Conservation (phyloP, 176 grass and related monocot genomes). For the Oryza rufipogon region DNA sequence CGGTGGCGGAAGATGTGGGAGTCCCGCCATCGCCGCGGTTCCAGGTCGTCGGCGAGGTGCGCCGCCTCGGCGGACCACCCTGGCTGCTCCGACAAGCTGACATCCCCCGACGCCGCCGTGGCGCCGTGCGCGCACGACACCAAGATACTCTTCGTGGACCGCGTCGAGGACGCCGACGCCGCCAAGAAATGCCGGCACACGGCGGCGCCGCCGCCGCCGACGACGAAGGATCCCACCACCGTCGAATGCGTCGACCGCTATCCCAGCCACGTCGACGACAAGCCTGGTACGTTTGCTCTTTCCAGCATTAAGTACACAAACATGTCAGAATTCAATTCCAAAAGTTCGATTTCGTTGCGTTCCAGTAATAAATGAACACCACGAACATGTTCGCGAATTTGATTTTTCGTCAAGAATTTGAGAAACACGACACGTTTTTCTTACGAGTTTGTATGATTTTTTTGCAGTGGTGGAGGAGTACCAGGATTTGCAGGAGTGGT, state of each 20-base stretch:
- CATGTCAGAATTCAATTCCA: conserved; percentile 11
- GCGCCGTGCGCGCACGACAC: conserved; percentile 23
- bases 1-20: conserved; percentile 77
- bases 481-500: conserved; percentile 73
- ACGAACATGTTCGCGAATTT: background rate
- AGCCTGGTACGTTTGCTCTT: conserved; percentile 54
- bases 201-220: conserved; percentile 23
- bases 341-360: conserved; percentile 32
- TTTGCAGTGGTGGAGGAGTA: conserved; percentile 57
- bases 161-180: conserved; percentile 50
- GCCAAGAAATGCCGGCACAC: conserved; percentile 23
- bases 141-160: conserved; percentile 67
- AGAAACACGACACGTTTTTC: background rate
- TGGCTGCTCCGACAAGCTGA: conserved; percentile 44
- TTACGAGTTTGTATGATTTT: background rate
- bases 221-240: conserved; percentile 39
- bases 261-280: conserved; percentile 50
- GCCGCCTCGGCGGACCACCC: conserved; percentile 43
- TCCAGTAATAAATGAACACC: background rate
- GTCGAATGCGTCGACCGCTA: conserved; percentile 53
- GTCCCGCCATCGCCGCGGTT: conserved; percentile 51
- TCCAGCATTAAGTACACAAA: background rate
- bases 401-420: background rate
- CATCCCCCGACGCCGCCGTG: background rate
- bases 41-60: conserved; percentile 44